Evolutionary conservation across 2,329 filamentous ascomycete species (phyloP).

Genomic region (Delphinella strobiligena): DNA sequence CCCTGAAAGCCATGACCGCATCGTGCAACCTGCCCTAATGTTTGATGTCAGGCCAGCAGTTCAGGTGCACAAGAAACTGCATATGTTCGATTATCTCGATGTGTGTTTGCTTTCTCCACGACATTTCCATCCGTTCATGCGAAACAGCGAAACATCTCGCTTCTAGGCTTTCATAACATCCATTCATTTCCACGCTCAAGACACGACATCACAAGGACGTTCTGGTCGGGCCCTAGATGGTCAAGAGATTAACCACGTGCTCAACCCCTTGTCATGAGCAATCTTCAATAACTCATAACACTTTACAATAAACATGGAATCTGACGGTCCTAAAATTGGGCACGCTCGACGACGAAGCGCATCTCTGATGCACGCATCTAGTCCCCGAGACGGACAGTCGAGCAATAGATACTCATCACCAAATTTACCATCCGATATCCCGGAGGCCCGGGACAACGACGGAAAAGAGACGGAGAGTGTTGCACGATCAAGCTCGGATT

Average conservation of each 20-base stretch:
- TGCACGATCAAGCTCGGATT: constrained; percentile 31
- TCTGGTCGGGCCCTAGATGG: background rate
- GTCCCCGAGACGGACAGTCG: background rate
- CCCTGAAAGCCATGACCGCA: background rate
- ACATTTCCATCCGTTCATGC: too few relatives aligned
- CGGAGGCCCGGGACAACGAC: constrained; percentile 7
- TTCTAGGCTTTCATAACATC: too few relatives aligned
- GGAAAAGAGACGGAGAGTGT: background rate
- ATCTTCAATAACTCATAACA: background rate
- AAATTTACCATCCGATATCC: constrained; percentile 7
- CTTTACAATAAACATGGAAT: constrained; percentile 3
- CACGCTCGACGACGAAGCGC: constrained; percentile 7
- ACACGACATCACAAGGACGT: background rate
- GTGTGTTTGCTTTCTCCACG: too few relatives aligned
- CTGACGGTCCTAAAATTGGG: constrained; percentile 5
- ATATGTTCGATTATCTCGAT: too few relatives aligned
- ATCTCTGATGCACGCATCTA: constrained; percentile 5
- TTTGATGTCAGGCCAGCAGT: background rate
- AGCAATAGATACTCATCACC: background rate
- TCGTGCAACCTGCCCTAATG: background rate
- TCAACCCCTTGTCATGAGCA: background rate
- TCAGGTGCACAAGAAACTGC: too few relatives aligned
- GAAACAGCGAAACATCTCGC: too few relatives aligned
- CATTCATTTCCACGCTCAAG: too few relatives aligned
- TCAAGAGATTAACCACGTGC: background rate